These are phyloP conservation scores for Plectosphaerella cucumerina DNA, from an alignment of 2,329 filamentous ascomycete genomes.

Conservation along the genomic window DNA sequence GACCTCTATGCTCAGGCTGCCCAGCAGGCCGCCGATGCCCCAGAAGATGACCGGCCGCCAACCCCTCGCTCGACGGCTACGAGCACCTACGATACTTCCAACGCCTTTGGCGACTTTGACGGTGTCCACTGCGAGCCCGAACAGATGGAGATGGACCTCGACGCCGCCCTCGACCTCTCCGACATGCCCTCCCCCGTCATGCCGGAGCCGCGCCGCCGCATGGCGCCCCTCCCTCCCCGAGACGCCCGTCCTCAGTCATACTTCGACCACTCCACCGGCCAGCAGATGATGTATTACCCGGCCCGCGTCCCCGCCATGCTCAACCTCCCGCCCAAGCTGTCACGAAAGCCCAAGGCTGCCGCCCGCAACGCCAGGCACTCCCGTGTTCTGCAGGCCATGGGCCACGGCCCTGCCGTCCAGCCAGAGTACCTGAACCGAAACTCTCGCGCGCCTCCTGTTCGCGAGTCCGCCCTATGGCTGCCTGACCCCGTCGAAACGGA, in stretches of 20 bases:
- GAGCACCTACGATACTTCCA: conserved; percentile 50
- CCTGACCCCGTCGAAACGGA: conserved; percentile 38
- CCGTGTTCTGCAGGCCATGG: conserved; percentile 64
- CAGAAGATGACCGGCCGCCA: conserved; percentile 21
- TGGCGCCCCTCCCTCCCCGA: conserved; percentile 16
- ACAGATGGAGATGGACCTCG: conserved; percentile 17
- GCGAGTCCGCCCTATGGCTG: conserved; percentile 38
- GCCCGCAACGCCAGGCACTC: conserved; percentile 68
- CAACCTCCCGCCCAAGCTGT: conserved; percentile 84
- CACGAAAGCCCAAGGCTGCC: conserved; percentile 62
- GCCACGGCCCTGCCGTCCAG: conserved; percentile 10
- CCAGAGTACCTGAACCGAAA: conserved; percentile 26
- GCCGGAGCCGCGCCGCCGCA: conserved; percentile 11
- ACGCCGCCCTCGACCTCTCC: conserved; percentile 11
- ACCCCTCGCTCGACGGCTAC: conserved; percentile 25
- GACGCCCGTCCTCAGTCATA: conserved; percentile 49
- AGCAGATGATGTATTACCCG: conserved; percentile 91
- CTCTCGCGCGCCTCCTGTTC: conserved; percentile 12
- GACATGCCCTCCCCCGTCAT: conserved; percentile 15
- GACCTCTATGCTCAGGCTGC: background rate
- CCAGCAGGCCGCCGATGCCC: background rate
- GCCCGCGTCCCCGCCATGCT: conserved; percentile 92
- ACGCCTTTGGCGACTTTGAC: conserved; percentile 76
- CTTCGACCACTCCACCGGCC: conserved; percentile 59
- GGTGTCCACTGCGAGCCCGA: conserved; percentile 69